Conservation (phyloP, 1,284 basidiomycete species). For the Peniophora sp. region DNA sequence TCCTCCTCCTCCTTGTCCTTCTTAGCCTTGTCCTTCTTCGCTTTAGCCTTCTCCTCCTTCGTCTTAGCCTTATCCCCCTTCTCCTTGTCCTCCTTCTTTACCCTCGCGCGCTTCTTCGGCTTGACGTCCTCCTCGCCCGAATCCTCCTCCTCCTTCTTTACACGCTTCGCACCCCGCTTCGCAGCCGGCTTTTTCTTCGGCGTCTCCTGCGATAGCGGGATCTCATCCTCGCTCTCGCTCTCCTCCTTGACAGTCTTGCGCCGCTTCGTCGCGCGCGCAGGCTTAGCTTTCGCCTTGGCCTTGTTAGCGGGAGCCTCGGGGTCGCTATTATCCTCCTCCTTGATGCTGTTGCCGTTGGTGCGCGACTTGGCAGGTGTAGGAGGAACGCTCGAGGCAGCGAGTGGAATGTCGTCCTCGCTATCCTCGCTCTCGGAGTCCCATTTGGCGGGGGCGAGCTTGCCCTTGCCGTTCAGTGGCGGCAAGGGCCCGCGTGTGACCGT, state of each 20-base stretch:
- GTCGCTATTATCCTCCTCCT: constrained; percentile 37
- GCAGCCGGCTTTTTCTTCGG: constrained; percentile 17
- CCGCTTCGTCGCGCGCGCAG: constrained; percentile 40
- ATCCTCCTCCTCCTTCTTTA: constrained; percentile 27
- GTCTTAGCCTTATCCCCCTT: neutral
- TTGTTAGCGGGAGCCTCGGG: constrained; percentile 27
- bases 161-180: constrained; percentile 25
- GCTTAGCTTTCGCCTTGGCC: constrained; percentile 30
- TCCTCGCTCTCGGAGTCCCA: constrained; percentile 18
- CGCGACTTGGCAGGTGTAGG: constrained; percentile 19
- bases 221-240: constrained; percentile 40
- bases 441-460: constrained; percentile 25
- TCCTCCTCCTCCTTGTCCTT: constrained; percentile 59
- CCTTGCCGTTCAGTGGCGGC: constrained; percentile 26
- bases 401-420: constrained; percentile 16
- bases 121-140: constrained; percentile 18
- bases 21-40: constrained; percentile 30
- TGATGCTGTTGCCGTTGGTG: constrained; percentile 26
- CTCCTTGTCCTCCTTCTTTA: constrained; percentile 25
- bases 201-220: constrained; percentile 5
- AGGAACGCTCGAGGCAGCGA: constrained; percentile 15
- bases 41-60: constrained; percentile 23
- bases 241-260: constrained; percentile 40
- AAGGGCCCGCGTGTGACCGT: constrained; percentile 19
- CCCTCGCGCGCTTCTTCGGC: constrained; percentile 27